Evolutionary conservation across 2,329 filamentous ascomycete genomes (phyloP).

Genomic region (Ophiosphaerella narmari): DNA sequence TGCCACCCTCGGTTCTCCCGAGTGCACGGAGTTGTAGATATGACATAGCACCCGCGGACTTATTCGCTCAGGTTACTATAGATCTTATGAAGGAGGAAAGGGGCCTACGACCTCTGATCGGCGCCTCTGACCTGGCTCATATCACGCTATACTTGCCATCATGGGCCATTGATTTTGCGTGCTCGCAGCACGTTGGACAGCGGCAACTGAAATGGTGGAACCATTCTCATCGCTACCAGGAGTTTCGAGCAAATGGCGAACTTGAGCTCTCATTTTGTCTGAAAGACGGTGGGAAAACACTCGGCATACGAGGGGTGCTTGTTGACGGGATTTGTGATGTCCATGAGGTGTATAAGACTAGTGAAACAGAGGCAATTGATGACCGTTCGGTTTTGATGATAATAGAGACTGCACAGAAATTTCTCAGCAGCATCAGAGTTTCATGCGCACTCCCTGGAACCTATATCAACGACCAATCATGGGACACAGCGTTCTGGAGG

Average conservation of each 20-base stretch:
- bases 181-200: slow-evolving; percentile 12
- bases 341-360: slow-evolving; percentile 1
- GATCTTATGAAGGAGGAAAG: slow-evolving; percentile 16
- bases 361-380: background rate
- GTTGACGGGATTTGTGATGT: slow-evolving; percentile 9
- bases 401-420: background rate
- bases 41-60: background rate
- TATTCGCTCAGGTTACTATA: slow-evolving; percentile 16
- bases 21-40: slow-evolving; percentile 14
- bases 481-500: slow-evolving; percentile 9
- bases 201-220: slow-evolving; percentile 26
- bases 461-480: slow-evolving; percentile 5
- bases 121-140: slow-evolving; percentile 15
- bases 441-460: background rate
- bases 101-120: slow-evolving; percentile 15
- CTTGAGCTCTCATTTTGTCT: background rate
- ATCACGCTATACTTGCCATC: slow-evolving; percentile 6
- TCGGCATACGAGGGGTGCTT: slow-evolving; percentile 3
- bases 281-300: no score
- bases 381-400: background rate
- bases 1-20: background rate
- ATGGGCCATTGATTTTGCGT: slow-evolving; percentile 25
- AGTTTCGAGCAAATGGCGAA: slow-evolving; percentile 8
- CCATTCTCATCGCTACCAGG: slow-evolving; percentile 19
- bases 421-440: background rate